Base-by-base conservation (phyloP, 1,284 basidiomycete species). In the Cutaneotrichosporon mucoides region DNA sequence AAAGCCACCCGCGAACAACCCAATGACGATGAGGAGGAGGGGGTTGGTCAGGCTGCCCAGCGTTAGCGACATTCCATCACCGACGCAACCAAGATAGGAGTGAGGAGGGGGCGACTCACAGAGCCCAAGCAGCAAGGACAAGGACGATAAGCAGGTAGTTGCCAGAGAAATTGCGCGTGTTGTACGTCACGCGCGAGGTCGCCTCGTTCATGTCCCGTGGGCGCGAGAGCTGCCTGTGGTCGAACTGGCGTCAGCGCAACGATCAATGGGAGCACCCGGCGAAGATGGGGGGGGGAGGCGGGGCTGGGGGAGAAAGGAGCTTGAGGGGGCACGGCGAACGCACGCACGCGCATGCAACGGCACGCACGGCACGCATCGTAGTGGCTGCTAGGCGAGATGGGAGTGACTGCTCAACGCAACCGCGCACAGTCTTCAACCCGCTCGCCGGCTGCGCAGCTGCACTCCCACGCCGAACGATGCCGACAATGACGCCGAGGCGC, bases 1-100 rank as follows among this genome's bases (percentile, higher is more conserved):
- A 78, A 95, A 96, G 3, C 93, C 93, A 48, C 89, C 89, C 64
- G 91, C 85, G 68, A 97, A 85, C 81, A 96, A 89, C 41, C 79
- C 82, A 62, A 96, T 81, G 4, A 92, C 86, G 68, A 92, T 81
- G 62, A 96, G 83, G 47, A 97, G 85, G 43, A 85, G 75, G 6
- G 84, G 84, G 76, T 88, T 91, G 58, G 87, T 91, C 68, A 96
- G 77, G 49, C 55, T 61, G 43, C 9, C 24, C 24, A 24, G n/a
- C 12, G 37, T 53, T 42, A 55, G 53, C 7, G 15, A 24, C 24
- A 24, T 24, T n/a, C n/a, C n/a, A 3, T 24, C 24, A 24, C 24
- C 24, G 24, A 24, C 24, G 24, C 24, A 24, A 24, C 24, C 24
- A 24, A 24, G 24, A 24, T 24, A 24, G 24, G 24, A 24, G 24